Evolutionary conservation across 2,329 filamentous ascomycete genomes (phyloP), one percentile per base, ranked within the genome.

Genomic region (Nemania sp.): DNA sequence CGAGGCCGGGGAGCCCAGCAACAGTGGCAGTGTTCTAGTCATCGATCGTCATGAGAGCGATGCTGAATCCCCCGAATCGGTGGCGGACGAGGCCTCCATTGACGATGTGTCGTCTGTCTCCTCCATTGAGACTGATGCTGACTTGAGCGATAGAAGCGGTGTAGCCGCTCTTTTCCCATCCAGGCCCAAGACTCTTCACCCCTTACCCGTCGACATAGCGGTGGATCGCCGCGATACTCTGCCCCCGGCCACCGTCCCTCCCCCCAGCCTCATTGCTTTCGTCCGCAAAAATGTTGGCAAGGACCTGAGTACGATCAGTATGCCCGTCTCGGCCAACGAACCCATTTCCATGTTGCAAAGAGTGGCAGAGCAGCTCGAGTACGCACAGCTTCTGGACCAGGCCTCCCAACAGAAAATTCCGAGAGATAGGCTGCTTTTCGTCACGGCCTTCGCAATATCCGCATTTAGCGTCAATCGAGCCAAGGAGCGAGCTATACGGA

Each of bases 211-310:
- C 29, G 81, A 83, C 5, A 81, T 86, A 32, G 69, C 77, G 0
- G 81, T 96, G 2, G 76, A 81, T 40, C 87, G 95, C 35, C 86
- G 95, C 59, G 81, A 78, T 6, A 88, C 86, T 0, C 86, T 99
- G 15, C 83, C 87, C 2, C 81, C 90, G 1, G 87, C 93, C 6
- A 92, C 88, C 29, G 87, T 92, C 13, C 80, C 87, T 59, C 95
- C 95, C 0, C 95, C 95, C 0, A 97, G 92, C 73, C 80, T 99
- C 54, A 97, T 99, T 67, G 91, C 91, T 0, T 97, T 98, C 74
- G 83, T 98, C 34, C 88, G 95, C 67, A 99, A 98, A 76, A 99
- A 99, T 69, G 95, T 98, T 10, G 95, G 95, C 72, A 99, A 99
- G 76, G 95, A 99, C 75, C 81, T 99, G 50, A 97, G 92, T 62